Base-by-base conservation (phyloP, 1,139 yeast species). In the Kodamaea fungicola region DNA sequence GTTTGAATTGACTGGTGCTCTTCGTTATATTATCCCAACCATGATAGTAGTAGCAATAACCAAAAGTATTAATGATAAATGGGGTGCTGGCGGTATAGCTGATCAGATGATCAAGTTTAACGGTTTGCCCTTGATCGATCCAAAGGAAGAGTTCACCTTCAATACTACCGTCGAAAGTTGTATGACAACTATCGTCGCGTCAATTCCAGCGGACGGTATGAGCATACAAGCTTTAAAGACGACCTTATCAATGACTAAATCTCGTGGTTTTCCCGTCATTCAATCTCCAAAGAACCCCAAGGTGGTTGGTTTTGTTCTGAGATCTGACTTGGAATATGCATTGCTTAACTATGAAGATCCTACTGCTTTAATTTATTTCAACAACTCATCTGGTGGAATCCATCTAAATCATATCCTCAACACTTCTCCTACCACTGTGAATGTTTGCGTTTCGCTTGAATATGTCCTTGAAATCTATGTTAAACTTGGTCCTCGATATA, bases 31-130 rank as follows among this genome's bases (percentile, higher is more conserved):
- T 35, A 74, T 92, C 22, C 98, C 97, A 1, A 88, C 95, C 0
- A 92, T 92, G 98, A 84, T 94, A 36, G 95, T 88, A 0, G 96
- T 94, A 1, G 92, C 96, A 1, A 77, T 84, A n/a, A 89, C 98
- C 2, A 85, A 87, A 50, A 64, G 80, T 32, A 80, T 92, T 22
- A 78, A 79, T 45, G 94, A 85, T 46, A 71, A 67, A 40, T 83
- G 85, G 71, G 95, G 96, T 2, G 70, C 76, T 30, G 80, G 80
- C 0, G 97, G 97, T 2, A 89, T 94, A 43, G 96, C 98, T 0
- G 98, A 94, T 55, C 95, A 89, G 57, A 92, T 90, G 86, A 88
- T 94, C 46, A 67, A 69, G 35, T 86, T 88, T 50, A 90, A 89
- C 59, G 97, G 97, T 1, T 72, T 86, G 39, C 98, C 99, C 0